Evolutionary conservation across 208 protist genomes (phyloP), one percentile per base, ranked within the genome.

Genomic region (Ichthyophonus hoferi): DNA sequence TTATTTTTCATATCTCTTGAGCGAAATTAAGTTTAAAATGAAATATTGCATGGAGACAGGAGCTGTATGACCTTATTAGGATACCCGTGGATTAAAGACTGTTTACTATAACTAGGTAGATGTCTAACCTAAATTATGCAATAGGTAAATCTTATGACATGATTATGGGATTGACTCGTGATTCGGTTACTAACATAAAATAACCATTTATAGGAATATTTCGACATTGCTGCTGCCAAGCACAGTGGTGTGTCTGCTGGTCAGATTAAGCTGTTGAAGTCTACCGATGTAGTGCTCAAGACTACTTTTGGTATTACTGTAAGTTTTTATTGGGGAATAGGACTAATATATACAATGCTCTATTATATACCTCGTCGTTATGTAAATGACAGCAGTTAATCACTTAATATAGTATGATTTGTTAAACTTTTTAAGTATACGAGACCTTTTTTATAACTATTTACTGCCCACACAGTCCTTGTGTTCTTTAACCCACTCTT

Each of bases 211-310:
- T 31, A 85, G 81, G 40, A 58, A 40, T 90, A 87, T 58, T 90
- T 90, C 58, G 42, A 90, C 37, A 40, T 50, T 37, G 88, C 79
- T 35, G 88, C 88, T 50, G 38, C n/a, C 14, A 14, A 87, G 38
- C 88, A 90, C 34, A 87, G n/a, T 1, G 79, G 88, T 41, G 83
- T 90, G 34, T 77, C 83, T 37, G 33, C 83, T 0, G 83, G 67
- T 77, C n/a, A 87, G 14, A 34, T 90, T 14, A 50, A 78, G 67
- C 33, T 79, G 82, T 83, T 90, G 88, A 87, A 86, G 42, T 40
- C 12, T 17, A 42, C n/a, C n/a, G 88, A 90, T 42, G 50, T 77
- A 1, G 83, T 88, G 7, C 81, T 90, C 1, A 83, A 83, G 42
- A 76, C 40, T 14, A 43, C 33, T 76, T 90, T 90, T 40, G 42